Percentiles rank a stretch among this genome's conserved stretches.
Evolutionary conservation across 768 basidiomycete species (phyloP).

Genomic region (Tulasnella sp.): DNA sequence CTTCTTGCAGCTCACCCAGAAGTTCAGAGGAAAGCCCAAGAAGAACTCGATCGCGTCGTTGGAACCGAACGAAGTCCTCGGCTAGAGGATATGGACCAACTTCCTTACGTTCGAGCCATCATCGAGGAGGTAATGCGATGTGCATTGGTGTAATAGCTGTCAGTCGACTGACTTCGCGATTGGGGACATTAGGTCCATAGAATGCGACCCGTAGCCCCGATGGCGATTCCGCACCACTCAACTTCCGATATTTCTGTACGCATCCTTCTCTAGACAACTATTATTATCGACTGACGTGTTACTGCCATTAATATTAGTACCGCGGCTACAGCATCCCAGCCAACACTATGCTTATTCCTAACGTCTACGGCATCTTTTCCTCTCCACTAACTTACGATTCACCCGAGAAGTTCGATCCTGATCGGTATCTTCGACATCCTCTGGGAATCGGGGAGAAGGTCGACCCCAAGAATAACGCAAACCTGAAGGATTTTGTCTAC

Average conservation of each 20-base stretch:
- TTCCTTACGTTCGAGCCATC: constrained; percentile 56
- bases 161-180: background rate
- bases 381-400: constrained; percentile 55
- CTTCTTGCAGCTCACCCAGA: constrained; percentile 45
- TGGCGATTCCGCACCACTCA: constrained; percentile 42
- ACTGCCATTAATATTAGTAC: constrained; percentile 25
- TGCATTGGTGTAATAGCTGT: background rate
- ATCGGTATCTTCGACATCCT: constrained; percentile 48
- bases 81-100: constrained; percentile 48
- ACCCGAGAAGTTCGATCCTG: constrained; percentile 55
- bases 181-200: constrained; percentile 4
- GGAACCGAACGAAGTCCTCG: constrained; percentile 48
- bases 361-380: constrained; percentile 42
- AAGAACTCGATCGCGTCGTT: constrained; percentile 55
- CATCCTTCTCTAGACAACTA: background rate
- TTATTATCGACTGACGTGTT: background rate
- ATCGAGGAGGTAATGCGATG: constrained; percentile 49
- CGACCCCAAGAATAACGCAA: constrained; percentile 16
- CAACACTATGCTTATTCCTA: constrained; percentile 33
- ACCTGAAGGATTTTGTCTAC: constrained; percentile 24
- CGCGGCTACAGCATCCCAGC: constrained; percentile 33
- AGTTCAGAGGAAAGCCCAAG: constrained; percentile 57
- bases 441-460: constrained; percentile 14
- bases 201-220: constrained; percentile 48
- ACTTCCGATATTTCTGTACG: background rate